Percentiles rank a stretch among this genome's conserved stretches.
phyloP scores from a whole-genome alignment of 257 asterid species.

The Solanum pennellii region DNA sequence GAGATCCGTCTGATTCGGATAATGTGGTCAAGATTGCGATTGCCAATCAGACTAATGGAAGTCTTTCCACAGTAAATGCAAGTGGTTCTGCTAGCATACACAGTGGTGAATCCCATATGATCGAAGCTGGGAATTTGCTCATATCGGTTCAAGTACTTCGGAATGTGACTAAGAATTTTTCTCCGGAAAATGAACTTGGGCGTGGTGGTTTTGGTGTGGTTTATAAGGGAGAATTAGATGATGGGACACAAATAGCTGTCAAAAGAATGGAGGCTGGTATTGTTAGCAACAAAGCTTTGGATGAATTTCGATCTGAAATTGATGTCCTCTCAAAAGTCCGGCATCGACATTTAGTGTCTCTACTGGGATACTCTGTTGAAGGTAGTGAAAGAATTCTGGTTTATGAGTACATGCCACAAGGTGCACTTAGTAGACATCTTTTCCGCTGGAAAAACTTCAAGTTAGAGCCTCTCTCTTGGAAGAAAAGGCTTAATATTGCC shows the following conservation, averaged over 20 bases:
- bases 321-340: slow-evolving; percentile 84
- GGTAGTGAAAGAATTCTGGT: slow-evolving; percentile 76
- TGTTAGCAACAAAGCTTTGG: slow-evolving; percentile 53
- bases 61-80: slow-evolving; percentile 27
- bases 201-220: slow-evolving; percentile 96
- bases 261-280: slow-evolving; percentile 85
- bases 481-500: slow-evolving; percentile 71
- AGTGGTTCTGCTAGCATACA: slow-evolving; percentile 50
- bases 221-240: slow-evolving; percentile 73
- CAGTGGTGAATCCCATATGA: slow-evolving; percentile 42
- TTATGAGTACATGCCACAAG: slow-evolving; percentile 85
- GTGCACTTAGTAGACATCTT: slow-evolving; percentile 80
- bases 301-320: slow-evolving; percentile 76
- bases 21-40: slow-evolving; percentile 47
- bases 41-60: slow-evolving; percentile 31
- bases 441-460: slow-evolving; percentile 61
- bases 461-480: slow-evolving; percentile 90
- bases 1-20: slow-evolving; percentile 49
- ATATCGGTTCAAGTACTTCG: slow-evolving; percentile 78
- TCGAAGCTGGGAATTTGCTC: slow-evolving; percentile 65
- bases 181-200: slow-evolving; percentile 77
- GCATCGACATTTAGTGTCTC: slow-evolving; percentile 84
- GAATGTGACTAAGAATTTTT: slow-evolving; percentile 65
- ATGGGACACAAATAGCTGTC: slow-evolving; percentile 81
- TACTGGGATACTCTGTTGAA: slow-evolving; percentile 57